Conservation (phyloP, 2,329 filamentous ascomycete genomes). For the Lecanoromycetidae sp. region DNA sequence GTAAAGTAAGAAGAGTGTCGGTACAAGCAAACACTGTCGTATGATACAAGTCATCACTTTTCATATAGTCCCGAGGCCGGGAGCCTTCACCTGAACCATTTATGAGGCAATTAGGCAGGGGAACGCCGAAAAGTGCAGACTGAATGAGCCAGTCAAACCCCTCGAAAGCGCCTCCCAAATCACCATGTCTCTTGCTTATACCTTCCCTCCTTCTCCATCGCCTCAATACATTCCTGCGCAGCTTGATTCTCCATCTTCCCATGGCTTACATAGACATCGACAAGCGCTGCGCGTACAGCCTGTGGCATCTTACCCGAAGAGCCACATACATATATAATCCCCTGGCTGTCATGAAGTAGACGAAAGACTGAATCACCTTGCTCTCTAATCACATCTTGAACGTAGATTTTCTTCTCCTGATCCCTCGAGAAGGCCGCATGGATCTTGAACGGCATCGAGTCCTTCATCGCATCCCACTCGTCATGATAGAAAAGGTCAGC, state of each 20-base stretch:
- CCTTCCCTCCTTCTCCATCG: slow-evolving; percentile 49
- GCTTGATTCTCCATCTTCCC: slow-evolving; percentile 32
- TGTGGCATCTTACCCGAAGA: slow-evolving; percentile 60
- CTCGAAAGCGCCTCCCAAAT: no score
- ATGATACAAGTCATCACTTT: no score
- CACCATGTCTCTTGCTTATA: slow-evolving; percentile 60
- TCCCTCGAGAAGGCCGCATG: slow-evolving; percentile 61
- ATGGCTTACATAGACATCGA: slow-evolving; percentile 45
- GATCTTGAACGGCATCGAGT: slow-evolving; percentile 38
- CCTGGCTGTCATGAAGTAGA: slow-evolving; percentile 39
- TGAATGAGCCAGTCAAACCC: no score
- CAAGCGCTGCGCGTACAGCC: slow-evolving; percentile 52
- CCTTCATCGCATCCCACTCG: slow-evolving; percentile 52
- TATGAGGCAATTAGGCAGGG: no score
- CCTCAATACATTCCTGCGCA: slow-evolving; percentile 44
- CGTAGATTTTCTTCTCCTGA: slow-evolving; percentile 52
- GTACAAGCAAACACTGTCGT: no score
- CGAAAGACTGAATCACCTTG: slow-evolving; percentile 38
- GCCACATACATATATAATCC: slow-evolving; percentile 41
- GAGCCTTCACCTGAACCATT: no score
- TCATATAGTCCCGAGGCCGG: no score
- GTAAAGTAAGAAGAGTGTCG: no score
- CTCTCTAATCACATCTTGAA: slow-evolving; percentile 50
- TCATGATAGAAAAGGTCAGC: slow-evolving; percentile 72
- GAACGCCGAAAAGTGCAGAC: no score